Evolutionary conservation across 2,329 filamentous ascomycete genomes (phyloP).

Genomic region (Colletotrichum cuscutae): DNA sequence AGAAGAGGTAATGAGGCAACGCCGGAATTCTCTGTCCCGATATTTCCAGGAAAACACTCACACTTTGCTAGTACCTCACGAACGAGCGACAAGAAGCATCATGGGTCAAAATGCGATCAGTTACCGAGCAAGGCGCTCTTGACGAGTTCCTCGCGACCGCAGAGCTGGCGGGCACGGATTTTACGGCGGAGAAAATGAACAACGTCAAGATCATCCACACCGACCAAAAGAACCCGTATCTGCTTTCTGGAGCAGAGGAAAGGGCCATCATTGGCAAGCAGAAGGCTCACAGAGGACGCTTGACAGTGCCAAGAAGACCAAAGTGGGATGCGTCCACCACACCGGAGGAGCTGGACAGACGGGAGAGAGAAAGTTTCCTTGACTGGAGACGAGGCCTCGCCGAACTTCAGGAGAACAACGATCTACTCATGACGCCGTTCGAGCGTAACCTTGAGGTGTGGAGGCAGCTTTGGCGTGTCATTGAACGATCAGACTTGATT

Average conservation of each 20-base stretch:
- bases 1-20: slow-evolving; percentile 67
- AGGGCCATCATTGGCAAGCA: slow-evolving; percentile 82
- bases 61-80: slow-evolving; percentile 76
- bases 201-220: slow-evolving; percentile 99
- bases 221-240: slow-evolving; percentile 94
- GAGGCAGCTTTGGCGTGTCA: slow-evolving; percentile 97
- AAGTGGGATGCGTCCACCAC: slow-evolving; percentile 90
- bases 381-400: slow-evolving; percentile 91
- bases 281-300: slow-evolving; percentile 77
- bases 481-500: slow-evolving; percentile 93
- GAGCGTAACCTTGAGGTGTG: slow-evolving; percentile 98
- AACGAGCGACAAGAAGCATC: slow-evolving; percentile 90
- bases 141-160: slow-evolving; percentile 97
- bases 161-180: slow-evolving; percentile 97
- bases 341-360: slow-evolving; percentile 79
- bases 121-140: slow-evolving; percentile 95
- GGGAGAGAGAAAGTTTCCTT: slow-evolving; percentile 83
- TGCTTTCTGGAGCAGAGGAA: slow-evolving; percentile 88
- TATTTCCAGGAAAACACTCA: slow-evolving; percentile 36
- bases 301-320: slow-evolving; percentile 91
- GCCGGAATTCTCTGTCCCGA: too few species aligned
- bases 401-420: slow-evolving; percentile 92
- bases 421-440: slow-evolving; percentile 96
- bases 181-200: slow-evolving; percentile 98
- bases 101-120: slow-evolving; percentile 99